phyloP scores from a whole-genome alignment of 1,284 basidiomycete genomes.

The Stereum hirsutum region DNA sequence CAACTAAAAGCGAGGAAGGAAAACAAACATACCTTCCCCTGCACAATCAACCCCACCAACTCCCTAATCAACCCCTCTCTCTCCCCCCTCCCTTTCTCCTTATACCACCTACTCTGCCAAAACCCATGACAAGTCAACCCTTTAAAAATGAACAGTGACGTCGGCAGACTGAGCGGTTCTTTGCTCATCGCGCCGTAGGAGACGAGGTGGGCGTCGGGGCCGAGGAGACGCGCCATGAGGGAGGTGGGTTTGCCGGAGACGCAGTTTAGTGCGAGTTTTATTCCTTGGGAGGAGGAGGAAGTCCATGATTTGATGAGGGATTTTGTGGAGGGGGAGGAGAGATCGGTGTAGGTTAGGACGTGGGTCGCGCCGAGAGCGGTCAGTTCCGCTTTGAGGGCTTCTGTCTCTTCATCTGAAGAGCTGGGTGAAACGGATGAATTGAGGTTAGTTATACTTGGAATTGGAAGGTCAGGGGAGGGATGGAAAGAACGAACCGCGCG shows the following conservation, averaged over 20 bases:
- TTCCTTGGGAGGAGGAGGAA: slow-evolving; percentile 6
- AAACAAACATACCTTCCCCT: slow-evolving; percentile 52
- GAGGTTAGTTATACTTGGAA: slow-evolving; percentile 27
- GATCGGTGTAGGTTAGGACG: slow-evolving; percentile 67
- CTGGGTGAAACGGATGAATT: too few relatives aligned
- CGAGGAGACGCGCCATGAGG: slow-evolving; percentile 58
- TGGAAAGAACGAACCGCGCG: slow-evolving; percentile 37
- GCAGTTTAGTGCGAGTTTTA: slow-evolving; percentile 64
- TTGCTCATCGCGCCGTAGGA: slow-evolving; percentile 89
- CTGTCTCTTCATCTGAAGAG: slow-evolving; percentile 31
- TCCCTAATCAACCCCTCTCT: slow-evolving; percentile 35
- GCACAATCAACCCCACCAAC: slow-evolving; percentile 40
- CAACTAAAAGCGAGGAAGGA: too few relatives aligned
- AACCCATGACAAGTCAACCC: slow-evolving; percentile 65
- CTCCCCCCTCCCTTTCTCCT: slow-evolving; percentile 29
- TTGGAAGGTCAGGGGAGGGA: background rate
- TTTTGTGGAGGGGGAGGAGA: slow-evolving; percentile 38
- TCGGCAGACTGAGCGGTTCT: slow-evolving; percentile 68
- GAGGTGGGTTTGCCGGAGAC: slow-evolving; percentile 67
- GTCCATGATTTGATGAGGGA: slow-evolving; percentile 50
- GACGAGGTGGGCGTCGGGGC: slow-evolving; percentile 59
- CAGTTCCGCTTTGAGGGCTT: slow-evolving; percentile 40
- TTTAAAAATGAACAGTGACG: slow-evolving; percentile 76
- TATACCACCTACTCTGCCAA: slow-evolving; percentile 73
- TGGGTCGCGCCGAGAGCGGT: slow-evolving; percentile 58